Conservation (phyloP, 176 grass and related monocot genomes). For the Hyparrhenia diplandra region DNA sequence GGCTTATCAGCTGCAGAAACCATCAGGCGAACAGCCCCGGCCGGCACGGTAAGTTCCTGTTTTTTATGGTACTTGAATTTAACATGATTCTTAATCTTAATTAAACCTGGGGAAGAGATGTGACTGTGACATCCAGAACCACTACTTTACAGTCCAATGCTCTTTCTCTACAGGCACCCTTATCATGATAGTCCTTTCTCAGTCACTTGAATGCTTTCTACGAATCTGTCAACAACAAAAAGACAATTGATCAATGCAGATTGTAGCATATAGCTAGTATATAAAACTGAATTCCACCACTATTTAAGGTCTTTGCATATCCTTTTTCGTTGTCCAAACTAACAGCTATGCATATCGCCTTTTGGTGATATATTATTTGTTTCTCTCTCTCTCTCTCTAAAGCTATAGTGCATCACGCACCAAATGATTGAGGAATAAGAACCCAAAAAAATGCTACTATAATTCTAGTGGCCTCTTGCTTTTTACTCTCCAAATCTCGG, state of each 20-base stretch:
- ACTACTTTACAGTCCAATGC: not conserved
- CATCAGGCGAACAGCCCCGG: too few species aligned
- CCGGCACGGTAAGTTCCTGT: too few species aligned
- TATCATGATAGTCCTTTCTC: conserved; percentile 20
- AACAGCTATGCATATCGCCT: not conserved
- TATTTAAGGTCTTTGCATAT: conserved; percentile 22
- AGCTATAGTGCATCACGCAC: not conserved
- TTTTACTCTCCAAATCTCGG: conserved; percentile 25
- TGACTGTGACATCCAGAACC: too few species aligned
- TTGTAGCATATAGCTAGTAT: not conserved
- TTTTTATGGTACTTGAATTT: too few species aligned
- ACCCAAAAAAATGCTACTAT: conserved; percentile 7
- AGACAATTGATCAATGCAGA: not conserved
- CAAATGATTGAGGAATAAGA: conserved; percentile 39
- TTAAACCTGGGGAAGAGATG: too few species aligned
- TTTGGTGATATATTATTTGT: not conserved
- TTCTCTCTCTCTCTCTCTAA: too few species aligned
- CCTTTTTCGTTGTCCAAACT: conserved; percentile 1
- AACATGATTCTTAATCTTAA: too few species aligned
- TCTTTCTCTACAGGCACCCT: conserved; percentile 4
- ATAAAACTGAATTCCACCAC: not conserved
- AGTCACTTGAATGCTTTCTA: conserved; percentile 6
- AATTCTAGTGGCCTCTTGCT: conserved; percentile 9
- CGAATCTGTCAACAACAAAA: conserved; percentile 5
- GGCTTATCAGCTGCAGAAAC: too few species aligned